phyloP scores from a whole-genome alignment of 345 rosid species.

The Populus ilicifolia region DNA sequence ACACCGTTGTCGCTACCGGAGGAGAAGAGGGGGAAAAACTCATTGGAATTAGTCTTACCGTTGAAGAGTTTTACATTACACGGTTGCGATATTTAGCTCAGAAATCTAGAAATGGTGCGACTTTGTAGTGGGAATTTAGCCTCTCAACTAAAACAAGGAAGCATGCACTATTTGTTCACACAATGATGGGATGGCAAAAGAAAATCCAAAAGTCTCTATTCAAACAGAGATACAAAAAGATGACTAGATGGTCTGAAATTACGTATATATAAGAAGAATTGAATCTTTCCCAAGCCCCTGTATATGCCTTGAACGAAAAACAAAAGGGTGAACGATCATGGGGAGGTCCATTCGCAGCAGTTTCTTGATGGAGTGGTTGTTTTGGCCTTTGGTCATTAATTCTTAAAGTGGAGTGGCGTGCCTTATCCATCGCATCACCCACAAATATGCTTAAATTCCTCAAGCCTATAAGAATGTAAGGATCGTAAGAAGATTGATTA shows the following conservation, averaged over 20 bases:
- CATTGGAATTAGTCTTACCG: not conserved
- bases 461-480: too few relatives aligned
- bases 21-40: not conserved
- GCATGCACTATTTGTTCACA: not conserved
- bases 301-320: not conserved
- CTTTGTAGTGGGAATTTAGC: slow-evolving; percentile 8
- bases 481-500: not conserved
- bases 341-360: not conserved
- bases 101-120: not conserved
- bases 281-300: not conserved
- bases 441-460: too few relatives aligned
- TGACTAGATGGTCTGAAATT: not conserved
- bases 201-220: not conserved
- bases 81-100: not conserved
- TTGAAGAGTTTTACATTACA: not conserved
- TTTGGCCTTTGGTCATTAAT: not conserved
- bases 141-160: not conserved
- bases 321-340: not conserved
- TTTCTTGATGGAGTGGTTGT: not conserved
- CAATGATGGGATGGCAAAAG: slow-evolving; percentile 3
- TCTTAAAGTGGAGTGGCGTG: not conserved
- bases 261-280: not conserved
- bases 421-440: not conserved
- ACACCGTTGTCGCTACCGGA: not conserved
- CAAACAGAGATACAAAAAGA: not conserved